Conservation (phyloP, 805 yeast genomes). For the Yarrowia porcina region DNA sequence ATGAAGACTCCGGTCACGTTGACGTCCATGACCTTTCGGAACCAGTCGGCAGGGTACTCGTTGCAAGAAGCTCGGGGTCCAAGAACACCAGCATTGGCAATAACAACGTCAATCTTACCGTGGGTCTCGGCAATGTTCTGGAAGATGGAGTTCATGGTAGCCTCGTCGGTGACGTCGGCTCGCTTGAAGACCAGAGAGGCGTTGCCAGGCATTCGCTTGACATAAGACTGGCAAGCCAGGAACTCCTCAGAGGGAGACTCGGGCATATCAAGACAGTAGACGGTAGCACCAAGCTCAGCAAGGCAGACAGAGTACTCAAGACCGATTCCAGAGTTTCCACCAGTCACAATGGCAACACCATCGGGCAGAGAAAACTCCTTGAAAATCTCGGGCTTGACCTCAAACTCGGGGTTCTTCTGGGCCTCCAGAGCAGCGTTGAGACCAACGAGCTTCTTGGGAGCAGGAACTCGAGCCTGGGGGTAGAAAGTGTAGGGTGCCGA, state of each 20-base stretch:
- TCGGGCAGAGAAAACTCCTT: constrained; percentile 45
- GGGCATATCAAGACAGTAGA: constrained; percentile 39
- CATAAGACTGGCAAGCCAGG: constrained; percentile 30
- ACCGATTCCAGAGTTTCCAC: constrained; percentile 47
- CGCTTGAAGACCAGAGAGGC: constrained; percentile 39
- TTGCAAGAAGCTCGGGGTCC: constrained; percentile 46
- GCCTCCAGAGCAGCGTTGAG: constrained; percentile 36
- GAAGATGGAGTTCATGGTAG: constrained; percentile 43
- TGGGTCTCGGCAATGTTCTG: constrained; percentile 46
- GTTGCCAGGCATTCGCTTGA: constrained; percentile 37
- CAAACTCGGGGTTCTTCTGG: constrained; percentile 31
- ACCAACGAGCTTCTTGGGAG: constrained; percentile 34
- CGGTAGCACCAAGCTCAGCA: constrained; percentile 47
- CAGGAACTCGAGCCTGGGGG: constrained; percentile 31
- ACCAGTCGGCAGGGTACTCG: constrained; percentile 53
- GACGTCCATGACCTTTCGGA: constrained; percentile 63
- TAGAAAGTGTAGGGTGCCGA: constrained; percentile 31
- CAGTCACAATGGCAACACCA: constrained; percentile 46
- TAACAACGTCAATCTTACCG: constrained; percentile 59
- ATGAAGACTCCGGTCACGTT: constrained; percentile 70
- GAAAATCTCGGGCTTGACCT: constrained; percentile 34
- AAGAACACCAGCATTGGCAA: constrained; percentile 72
- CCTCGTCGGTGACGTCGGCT: constrained; percentile 52
- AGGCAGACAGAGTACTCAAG: constrained; percentile 43
- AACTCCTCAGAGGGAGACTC: constrained; percentile 34